Conservation (phyloP, 192 early-diverging fungal species). For the Gamsiella multidivaricata region DNA sequence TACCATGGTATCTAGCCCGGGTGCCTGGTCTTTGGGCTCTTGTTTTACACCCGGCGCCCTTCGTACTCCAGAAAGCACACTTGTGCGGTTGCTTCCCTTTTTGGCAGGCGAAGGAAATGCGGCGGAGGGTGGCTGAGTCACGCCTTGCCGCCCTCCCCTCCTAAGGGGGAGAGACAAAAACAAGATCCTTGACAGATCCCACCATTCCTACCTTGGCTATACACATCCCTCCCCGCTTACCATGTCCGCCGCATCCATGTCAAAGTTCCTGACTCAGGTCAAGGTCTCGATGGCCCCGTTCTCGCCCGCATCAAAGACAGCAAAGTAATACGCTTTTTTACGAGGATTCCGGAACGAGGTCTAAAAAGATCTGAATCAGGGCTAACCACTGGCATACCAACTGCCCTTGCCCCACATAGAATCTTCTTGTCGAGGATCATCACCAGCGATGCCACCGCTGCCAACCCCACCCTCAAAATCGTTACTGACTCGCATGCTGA, state of each 20-base stretch:
- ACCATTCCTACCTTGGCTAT: not conserved
- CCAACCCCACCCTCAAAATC: constrained; percentile 61
- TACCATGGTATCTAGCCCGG: no score
- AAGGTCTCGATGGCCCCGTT: constrained; percentile 65
- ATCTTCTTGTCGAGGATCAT: constrained; percentile 62
- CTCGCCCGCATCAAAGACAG: constrained; percentile 55
- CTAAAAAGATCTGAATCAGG: constrained; percentile 5
- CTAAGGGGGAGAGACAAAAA: no score
- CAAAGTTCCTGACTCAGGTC: constrained; percentile 60
- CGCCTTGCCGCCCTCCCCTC: no score
- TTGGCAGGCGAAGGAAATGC: no score
- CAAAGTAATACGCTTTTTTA: constrained; percentile 64
- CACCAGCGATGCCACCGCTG: constrained; percentile 57
- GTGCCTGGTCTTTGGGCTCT: no score
- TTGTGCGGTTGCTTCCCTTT: no score
- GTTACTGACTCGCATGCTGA: constrained; percentile 59
- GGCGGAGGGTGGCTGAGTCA: no score
- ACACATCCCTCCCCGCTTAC: not conserved
- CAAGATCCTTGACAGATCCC: constrained; percentile 6
- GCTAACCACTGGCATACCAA: not conserved
- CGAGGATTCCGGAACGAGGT: no score
- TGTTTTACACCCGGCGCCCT: no score
- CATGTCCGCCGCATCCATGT: constrained; percentile 47
- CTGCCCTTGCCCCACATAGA: constrained; percentile 27
- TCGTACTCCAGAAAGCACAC: no score